Evolutionary conservation across 257 asterid genomes (phyloP).

Genomic region (Ilex asprella): DNA sequence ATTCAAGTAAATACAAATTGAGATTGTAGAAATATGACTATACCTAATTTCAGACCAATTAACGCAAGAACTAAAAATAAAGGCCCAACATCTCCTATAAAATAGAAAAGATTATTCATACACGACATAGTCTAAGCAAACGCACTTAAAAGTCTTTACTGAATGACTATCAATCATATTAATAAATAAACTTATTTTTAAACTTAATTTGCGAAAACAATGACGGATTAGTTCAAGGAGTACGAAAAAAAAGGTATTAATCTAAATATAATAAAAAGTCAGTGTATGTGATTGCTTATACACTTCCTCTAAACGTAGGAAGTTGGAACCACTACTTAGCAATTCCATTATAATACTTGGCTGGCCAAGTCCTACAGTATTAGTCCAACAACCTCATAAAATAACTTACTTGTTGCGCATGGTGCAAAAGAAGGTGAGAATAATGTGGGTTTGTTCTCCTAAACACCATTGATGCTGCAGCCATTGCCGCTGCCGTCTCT

Average conservation of each 20-base stretch:
- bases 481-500: slow-evolving; percentile 74
- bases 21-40: slow-evolving; percentile 7
- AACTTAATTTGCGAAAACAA: too few species aligned
- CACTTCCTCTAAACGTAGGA: neutral
- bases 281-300: slow-evolving; percentile 4
- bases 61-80: slow-evolving; percentile 4
- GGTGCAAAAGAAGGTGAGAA: slow-evolving; percentile 58
- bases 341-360: neutral
- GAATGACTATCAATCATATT: too few species aligned
- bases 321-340: too few species aligned
- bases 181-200: too few species aligned
- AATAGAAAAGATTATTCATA: too few species aligned
- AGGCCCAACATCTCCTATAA: too few species aligned
- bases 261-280: neutral
- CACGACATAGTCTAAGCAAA: too few species aligned
- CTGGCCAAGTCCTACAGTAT: slow-evolving; percentile 15
- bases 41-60: slow-evolving; percentile 10
- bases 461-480: slow-evolving; percentile 57
- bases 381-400: slow-evolving; percentile 34
- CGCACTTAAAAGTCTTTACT: too few species aligned
- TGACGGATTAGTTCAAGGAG: too few species aligned
- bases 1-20: slow-evolving; percentile 14
- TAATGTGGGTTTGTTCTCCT: slow-evolving; percentile 59
- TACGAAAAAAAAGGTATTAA: neutral
- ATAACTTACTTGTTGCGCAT: slow-evolving; percentile 53